phyloP scores from a whole-genome alignment of 495 filamentous ascomycete genomes.

The Mycothermus thermophilus region DNA sequence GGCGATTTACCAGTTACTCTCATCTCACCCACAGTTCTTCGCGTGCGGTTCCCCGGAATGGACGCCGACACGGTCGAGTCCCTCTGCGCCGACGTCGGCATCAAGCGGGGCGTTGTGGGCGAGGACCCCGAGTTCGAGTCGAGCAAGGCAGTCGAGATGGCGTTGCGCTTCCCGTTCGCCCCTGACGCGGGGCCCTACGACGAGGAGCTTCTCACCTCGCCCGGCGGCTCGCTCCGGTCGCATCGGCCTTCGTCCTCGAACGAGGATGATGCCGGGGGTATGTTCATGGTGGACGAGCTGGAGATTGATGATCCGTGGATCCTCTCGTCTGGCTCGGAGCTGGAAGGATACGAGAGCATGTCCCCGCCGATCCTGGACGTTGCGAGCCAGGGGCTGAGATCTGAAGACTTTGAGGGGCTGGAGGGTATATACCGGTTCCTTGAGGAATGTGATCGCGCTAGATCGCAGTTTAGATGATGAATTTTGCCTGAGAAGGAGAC shows the following conservation, averaged over 20 bases:
- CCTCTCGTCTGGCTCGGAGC: constrained; percentile 20
- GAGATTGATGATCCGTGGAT: constrained; percentile 35
- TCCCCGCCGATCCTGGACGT: constrained; percentile 27
- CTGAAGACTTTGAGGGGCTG: constrained; percentile 56
- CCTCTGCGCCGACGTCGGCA: constrained; percentile 74
- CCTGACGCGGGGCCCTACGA: constrained; percentile 39
- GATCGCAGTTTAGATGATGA: background rate
- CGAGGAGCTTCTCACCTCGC: constrained; percentile 33
- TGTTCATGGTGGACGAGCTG: constrained; percentile 22
- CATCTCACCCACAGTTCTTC: constrained; percentile 43
- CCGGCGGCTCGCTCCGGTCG: constrained; percentile 32
- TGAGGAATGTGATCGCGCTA: constrained; percentile 64
- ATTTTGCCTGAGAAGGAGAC: background rate
- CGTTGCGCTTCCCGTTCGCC: constrained; percentile 75
- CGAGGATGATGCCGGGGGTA: constrained; percentile 31
- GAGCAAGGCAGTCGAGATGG: constrained; percentile 50
- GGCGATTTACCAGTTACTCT: constrained; percentile 75
- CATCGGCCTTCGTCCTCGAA: constrained; percentile 27
- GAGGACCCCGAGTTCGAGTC: constrained; percentile 65
- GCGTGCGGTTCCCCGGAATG: constrained; percentile 82
- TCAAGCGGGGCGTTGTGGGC: constrained; percentile 57
- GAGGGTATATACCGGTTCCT: constrained; percentile 82
- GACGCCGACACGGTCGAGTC: constrained; percentile 71
- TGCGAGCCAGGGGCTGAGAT: constrained; percentile 29
- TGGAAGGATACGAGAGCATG: constrained; percentile 39